phyloP scores from a whole-genome alignment of 2,329 filamentous ascomycete genomes.

The Exophiala bonariae region DNA sequence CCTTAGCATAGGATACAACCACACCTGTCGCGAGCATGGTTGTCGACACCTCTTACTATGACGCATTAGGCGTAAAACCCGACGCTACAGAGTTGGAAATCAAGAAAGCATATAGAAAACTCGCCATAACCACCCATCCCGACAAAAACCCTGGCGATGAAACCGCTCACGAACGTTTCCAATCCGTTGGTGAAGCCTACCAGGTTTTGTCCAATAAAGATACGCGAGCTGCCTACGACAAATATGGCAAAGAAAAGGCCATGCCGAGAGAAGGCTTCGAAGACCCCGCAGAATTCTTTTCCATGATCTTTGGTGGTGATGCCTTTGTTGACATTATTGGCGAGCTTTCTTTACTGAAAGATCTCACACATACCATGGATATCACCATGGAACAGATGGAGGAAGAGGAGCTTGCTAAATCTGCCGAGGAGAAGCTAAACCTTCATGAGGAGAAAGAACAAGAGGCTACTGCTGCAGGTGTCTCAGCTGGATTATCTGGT shows the following conservation, averaged over 20 bases:
- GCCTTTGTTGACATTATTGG: constrained; percentile 96
- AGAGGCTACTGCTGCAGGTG: constrained; percentile 38
- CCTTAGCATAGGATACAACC: no score
- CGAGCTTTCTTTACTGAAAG: constrained; percentile 98
- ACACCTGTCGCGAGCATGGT: constrained; percentile 62
- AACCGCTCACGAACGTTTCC: constrained; percentile 89
- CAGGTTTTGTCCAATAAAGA: constrained; percentile 82
- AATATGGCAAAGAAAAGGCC: constrained; percentile 92
- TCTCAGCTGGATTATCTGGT: constrained; percentile 50
- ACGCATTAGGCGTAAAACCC: constrained; percentile 78
- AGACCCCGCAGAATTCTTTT: constrained; percentile 96
- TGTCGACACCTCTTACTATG: constrained; percentile 85
- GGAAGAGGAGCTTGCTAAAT: constrained; percentile 60
- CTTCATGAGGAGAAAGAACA: constrained; percentile 47
- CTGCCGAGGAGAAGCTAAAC: constrained; percentile 51
- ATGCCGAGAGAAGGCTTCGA: constrained; percentile 89
- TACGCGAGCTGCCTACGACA: constrained; percentile 89
- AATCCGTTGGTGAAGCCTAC: constrained; percentile 73
- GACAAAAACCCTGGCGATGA: constrained; percentile 99
- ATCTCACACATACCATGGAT: constrained; percentile 96
- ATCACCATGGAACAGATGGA: constrained; percentile 84
- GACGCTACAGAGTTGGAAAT: constrained; percentile 89
- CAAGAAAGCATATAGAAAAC: constrained; percentile 94
- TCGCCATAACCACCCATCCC: constrained; percentile 68
- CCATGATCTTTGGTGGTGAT: constrained; percentile 96